A percentile compares a stretch with the other conserved stretches of the same genome.
These are phyloP conservation scores for Magnaporthales sp. DNA, from an alignment of 2,329 filamentous ascomycete genomes.

Conservation along the genomic window DNA sequence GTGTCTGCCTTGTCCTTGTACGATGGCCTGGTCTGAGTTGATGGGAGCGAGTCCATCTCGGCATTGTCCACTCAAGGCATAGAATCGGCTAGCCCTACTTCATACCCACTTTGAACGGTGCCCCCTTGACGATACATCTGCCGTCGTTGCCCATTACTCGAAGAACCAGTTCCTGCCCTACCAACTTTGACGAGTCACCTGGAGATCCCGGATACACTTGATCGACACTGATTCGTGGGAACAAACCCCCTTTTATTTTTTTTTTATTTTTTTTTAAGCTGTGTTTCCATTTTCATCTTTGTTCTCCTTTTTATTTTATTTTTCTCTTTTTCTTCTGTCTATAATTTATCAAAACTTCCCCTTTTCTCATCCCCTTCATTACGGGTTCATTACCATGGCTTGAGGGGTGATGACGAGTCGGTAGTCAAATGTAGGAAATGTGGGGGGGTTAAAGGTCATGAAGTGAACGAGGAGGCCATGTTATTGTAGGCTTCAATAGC, in stretches of 20 bases:
- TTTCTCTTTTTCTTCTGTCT: neutral
- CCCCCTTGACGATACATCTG: neutral
- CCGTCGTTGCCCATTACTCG: neutral
- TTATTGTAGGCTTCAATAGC: too few species aligned
- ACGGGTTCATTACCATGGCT: neutral
- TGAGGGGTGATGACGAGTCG: neutral
- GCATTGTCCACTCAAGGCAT: neutral
- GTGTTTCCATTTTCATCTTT: neutral
- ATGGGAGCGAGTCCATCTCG: neutral
- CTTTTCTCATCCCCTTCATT: neutral
- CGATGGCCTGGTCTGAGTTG: constrained; percentile 72
- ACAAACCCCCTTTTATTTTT: neutral
- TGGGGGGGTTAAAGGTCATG: too few species aligned
- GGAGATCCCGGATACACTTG: neutral
- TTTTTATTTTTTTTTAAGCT: neutral
- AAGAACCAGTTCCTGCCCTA: neutral
- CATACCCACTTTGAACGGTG: neutral
- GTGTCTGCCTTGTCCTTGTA: constrained; percentile 95
- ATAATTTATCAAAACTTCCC: neutral
- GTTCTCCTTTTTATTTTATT: neutral
- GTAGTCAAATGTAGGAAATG: too few species aligned
- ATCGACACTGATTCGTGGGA: neutral
- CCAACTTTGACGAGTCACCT: neutral
- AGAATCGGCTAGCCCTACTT: neutral
- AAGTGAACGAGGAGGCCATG: too few species aligned